Base-by-base conservation (phyloP, 306 rosid genomes). In the Quercus mongolica region DNA sequence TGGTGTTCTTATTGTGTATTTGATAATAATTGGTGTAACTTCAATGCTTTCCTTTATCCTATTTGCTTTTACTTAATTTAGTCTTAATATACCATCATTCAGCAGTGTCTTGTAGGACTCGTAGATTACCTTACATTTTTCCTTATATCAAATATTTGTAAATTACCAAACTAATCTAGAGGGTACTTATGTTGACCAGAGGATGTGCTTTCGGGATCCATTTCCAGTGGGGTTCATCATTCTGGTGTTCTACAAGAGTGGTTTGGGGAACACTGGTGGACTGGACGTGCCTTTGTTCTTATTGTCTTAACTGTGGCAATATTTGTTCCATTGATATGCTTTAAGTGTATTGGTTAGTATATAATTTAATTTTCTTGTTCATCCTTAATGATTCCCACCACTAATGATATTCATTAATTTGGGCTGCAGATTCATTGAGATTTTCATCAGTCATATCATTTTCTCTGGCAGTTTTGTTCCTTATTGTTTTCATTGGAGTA, bases 231-330 rank as follows among this genome's bases (percentile, higher is more conserved):
- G 25, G 69, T 61, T 76, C 88, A 76, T 80, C 86, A 87, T 58
- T 4, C 77, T 2, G 90, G 90, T 74, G 75, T 87, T 62, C 21
- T 87, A 25, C 84, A 84, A 79, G 84, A 76, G 64, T 84, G 90
- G 87, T 87, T 68, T 44, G 86, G 86, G 62, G 86, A 68, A 28
- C 84, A 84, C 20, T 87, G 90, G 90, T 87, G 90, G 88, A 87
- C 79, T 26, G 55, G 82, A 12, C 84, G 87, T 35, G 65, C 83
- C 75, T 84, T 81, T 58, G 80, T 87, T 46, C 87, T 87, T 61
- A 41, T 84, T 9, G 51, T 68, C 38, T 30, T 76, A 11, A 87
- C 88, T 25, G 52, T 84, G 11, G 46, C 69, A 23, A 70, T 87
- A 21, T 84, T 84, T 33, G 26, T 70, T 10, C 88, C 90, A 21